These are phyloP conservation scores for Sapria himalayana DNA, from an alignment of 345 rosid genomes.

Conservation along the genomic window DNA sequence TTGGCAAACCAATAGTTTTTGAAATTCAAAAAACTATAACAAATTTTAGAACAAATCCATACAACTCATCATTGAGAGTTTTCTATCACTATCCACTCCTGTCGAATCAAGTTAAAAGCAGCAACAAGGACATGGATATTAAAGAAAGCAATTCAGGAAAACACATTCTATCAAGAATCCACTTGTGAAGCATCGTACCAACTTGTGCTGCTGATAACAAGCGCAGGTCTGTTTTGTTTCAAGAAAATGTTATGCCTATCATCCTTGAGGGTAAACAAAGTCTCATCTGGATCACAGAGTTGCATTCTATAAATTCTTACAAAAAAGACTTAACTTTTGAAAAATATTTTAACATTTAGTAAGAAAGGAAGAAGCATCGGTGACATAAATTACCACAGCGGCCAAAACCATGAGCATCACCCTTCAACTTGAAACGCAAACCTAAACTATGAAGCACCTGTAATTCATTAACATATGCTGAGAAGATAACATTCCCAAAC, in stretches of 20 bases:
- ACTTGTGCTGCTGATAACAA: constrained; percentile 95
- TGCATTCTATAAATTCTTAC: constrained; percentile 14
- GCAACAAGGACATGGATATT: too few relatives aligned
- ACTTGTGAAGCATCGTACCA: too few relatives aligned
- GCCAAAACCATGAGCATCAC: constrained; percentile 36
- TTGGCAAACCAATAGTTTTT: too few relatives aligned
- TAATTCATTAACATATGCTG: constrained; percentile 13
- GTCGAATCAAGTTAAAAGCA: too few relatives aligned
- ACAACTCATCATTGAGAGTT: too few relatives aligned
- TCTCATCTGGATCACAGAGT: constrained; percentile 20
- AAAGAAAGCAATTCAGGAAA: too few relatives aligned
- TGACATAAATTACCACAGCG: constrained; percentile 29
- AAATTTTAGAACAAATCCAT: too few relatives aligned
- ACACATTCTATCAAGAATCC: too few relatives aligned
- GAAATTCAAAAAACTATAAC: too few relatives aligned
- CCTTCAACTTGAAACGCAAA: constrained; percentile 28
- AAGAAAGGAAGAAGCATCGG: constrained; percentile 4
- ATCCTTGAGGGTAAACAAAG: constrained; percentile 31
- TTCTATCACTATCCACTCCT: too few relatives aligned
- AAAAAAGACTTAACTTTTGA: constrained; percentile 1
- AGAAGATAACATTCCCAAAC: constrained; percentile 2
- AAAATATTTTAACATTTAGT: constrained; percentile 2
- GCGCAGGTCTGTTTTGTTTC: constrained; percentile 69
- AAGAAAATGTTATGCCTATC: constrained; percentile 20
- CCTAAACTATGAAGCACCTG: constrained; percentile 73